Percentiles rank a stretch among this genome's conserved stretches.
These are phyloP conservation scores for Emmonsiellopsis sp. DNA, from an alignment of 2,329 filamentous ascomycete genomes.

Conservation along the genomic window DNA sequence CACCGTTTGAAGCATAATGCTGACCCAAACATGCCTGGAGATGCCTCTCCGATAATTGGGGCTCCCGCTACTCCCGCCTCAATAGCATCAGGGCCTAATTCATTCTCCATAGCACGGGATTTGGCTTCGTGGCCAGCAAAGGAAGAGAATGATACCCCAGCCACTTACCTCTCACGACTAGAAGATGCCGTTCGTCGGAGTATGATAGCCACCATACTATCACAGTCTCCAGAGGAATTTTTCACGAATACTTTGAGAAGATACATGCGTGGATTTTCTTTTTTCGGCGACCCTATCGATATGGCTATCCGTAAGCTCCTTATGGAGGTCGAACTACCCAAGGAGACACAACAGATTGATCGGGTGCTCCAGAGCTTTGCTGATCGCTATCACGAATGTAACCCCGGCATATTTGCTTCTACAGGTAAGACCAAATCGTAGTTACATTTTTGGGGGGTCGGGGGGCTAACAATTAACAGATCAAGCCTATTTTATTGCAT, in stretches of 20 bases:
- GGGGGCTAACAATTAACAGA: constrained; percentile 38
- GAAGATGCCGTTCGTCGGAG: constrained; percentile 73
- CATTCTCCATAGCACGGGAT: constrained; percentile 66
- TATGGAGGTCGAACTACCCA: constrained; percentile 92
- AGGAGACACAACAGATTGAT: constrained; percentile 97
- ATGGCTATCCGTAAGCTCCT: constrained; percentile 93
- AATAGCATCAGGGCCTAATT: constrained; percentile 69
- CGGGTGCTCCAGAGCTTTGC: constrained; percentile 88
- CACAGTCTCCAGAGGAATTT: constrained; percentile 79
- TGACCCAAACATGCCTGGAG: constrained; percentile 56
- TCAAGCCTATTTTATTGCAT: constrained; percentile 96
- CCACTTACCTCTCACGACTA: constrained; percentile 75
- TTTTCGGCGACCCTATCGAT: constrained; percentile 95
- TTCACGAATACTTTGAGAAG: constrained; percentile 75
- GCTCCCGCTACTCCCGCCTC: constrained; percentile 61
- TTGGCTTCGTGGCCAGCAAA: constrained; percentile 55
- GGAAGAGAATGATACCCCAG: constrained; percentile 79
- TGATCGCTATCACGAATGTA: constrained; percentile 95
- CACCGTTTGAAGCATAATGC: constrained; percentile 72
- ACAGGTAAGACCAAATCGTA: constrained; percentile 39
- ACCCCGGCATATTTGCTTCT: constrained; percentile 84
- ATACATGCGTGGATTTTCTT: constrained; percentile 90
- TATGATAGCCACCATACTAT: constrained; percentile 73
- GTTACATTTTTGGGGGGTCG: neutral
- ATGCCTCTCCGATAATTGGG: constrained; percentile 50